Percentiles rank a stretch among this genome's conserved stretches.
These are phyloP conservation scores for Leishmania martiniquensis DNA, from an alignment of 208 protist species.

Conservation along the genomic window DNA sequence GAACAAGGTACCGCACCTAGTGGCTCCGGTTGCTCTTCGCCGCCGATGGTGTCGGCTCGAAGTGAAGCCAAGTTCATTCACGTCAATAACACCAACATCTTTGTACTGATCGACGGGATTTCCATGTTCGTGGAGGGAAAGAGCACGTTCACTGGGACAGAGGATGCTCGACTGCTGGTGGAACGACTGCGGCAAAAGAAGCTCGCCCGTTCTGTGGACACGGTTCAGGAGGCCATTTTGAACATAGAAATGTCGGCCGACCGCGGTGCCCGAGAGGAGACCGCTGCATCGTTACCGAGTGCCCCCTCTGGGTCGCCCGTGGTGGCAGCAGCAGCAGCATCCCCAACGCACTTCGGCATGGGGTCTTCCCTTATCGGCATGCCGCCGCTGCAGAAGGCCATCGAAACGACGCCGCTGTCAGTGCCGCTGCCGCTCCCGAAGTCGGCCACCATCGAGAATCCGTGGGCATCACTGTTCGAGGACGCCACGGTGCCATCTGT, in stretches of 20 bases:
- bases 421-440: background rate
- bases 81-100: slow-evolving; percentile 90
- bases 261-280: background rate
- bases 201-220: slow-evolving; percentile 47
- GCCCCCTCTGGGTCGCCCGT: background rate
- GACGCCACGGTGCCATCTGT: slow-evolving; percentile 19
- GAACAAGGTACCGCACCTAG: background rate
- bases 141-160: slow-evolving; percentile 65
- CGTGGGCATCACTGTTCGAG: slow-evolving; percentile 44
- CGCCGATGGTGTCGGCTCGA: slow-evolving; percentile 3
- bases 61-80: slow-evolving; percentile 80
- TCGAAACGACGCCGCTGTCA: background rate
- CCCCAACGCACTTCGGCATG: background rate
- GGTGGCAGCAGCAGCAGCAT: background rate
- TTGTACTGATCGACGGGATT: slow-evolving; percentile 86
- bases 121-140: slow-evolving; percentile 89
- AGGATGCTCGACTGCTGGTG: slow-evolving; percentile 42
- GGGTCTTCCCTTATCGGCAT: background rate
- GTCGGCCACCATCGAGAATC: slow-evolving; percentile 9
- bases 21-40: background rate
- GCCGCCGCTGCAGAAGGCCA: background rate
- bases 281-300: background rate
- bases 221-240: slow-evolving; percentile 78
- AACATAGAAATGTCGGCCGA: slow-evolving; percentile 62
- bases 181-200: slow-evolving; percentile 30